phyloP scores from a whole-genome alignment of 352 stramenopile genomes.

The Globisporangium solare region DNA sequence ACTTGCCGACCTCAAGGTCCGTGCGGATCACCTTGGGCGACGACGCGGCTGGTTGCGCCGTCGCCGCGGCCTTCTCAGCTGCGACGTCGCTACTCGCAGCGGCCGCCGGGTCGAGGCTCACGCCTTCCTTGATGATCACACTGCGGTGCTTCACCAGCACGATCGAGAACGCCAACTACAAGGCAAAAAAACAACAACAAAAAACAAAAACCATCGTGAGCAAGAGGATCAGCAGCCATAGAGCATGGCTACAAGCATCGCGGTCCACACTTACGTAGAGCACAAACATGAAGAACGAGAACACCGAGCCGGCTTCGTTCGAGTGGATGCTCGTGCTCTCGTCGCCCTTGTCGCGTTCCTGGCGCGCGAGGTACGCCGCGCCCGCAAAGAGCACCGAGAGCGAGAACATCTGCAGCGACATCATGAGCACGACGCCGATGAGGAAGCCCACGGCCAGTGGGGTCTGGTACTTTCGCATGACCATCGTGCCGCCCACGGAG shows the following conservation, averaged over 20 bases:
- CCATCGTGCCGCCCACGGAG: conserved; percentile 79
- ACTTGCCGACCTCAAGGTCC: conserved; percentile 55
- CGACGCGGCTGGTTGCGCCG: conserved; percentile 18
- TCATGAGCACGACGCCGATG: conserved; percentile 89
- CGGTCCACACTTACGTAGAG: conserved; percentile 60
- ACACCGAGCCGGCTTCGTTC: conserved; percentile 71
- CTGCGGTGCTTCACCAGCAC: conserved; percentile 74
- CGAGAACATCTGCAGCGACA: conserved; percentile 86
- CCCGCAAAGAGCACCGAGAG: conserved; percentile 74
- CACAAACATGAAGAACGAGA: conserved; percentile 86
- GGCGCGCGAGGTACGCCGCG: conserved; percentile 60
- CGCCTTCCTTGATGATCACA: conserved; percentile 79
- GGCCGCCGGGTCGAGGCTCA: conserved; percentile 28
- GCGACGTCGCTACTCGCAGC: conserved; percentile 14
- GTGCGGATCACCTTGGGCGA: conserved; percentile 64
- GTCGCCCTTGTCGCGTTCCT: conserved; percentile 51
- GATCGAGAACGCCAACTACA: conserved; percentile 51
- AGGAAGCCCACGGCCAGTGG: conserved; percentile 86
- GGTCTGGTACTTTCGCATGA: conserved; percentile 89
- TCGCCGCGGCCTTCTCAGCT: conserved; percentile 48
- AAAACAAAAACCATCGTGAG: too few relatives aligned
- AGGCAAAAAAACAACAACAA: not conserved
- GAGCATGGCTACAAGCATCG: conserved; percentile 1
- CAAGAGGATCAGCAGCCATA: not conserved
- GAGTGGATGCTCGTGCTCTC: conserved; percentile 64